phyloP scores from a whole-genome alignment of 2,329 filamentous ascomycete genomes.

The Rhytidhysteron rufulum region DNA sequence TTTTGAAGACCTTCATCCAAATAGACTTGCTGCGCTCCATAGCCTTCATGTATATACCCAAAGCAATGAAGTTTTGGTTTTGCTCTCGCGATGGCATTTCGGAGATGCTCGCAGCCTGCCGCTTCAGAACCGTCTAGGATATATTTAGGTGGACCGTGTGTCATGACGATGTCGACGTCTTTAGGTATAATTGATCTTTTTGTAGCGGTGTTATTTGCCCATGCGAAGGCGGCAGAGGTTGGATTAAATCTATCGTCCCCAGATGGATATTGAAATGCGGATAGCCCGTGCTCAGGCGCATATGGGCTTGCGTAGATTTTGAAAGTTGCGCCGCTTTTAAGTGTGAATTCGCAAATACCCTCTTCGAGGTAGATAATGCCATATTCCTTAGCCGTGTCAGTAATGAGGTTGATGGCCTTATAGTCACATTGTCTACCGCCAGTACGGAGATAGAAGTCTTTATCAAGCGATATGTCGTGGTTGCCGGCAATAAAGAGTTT shows the following conservation, averaged over 20 bases:
- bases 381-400: constrained; percentile 35
- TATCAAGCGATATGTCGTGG: constrained; percentile 57
- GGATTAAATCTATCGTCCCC: constrained; percentile 50
- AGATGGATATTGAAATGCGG: constrained; percentile 52
- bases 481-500: constrained; percentile 61
- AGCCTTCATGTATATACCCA: constrained; percentile 56
- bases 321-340: constrained; percentile 47
- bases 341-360: constrained; percentile 44
- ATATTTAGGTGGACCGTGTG: constrained; percentile 55
- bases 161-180: constrained; percentile 55
- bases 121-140: constrained; percentile 43
- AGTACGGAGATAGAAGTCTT: constrained; percentile 28
- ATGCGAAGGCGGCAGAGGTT: constrained; percentile 11
- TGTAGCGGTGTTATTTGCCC: constrained; percentile 16
- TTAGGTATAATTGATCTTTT: constrained; percentile 23
- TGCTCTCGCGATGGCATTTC: constrained; percentile 45
- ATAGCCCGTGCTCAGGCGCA: constrained; percentile 50
- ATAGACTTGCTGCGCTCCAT: constrained; percentile 25
- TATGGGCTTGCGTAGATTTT: constrained; percentile 51
- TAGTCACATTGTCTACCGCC: constrained; percentile 14
- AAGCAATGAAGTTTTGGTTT: constrained; percentile 55
- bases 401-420: constrained; percentile 30
- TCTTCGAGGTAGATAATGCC: constrained; percentile 53
- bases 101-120: constrained; percentile 54
- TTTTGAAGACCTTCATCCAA: constrained; percentile 20